phyloP scores from a whole-genome alignment of 768 basidiomycete genomes.

The Suillus spraguei region DNA sequence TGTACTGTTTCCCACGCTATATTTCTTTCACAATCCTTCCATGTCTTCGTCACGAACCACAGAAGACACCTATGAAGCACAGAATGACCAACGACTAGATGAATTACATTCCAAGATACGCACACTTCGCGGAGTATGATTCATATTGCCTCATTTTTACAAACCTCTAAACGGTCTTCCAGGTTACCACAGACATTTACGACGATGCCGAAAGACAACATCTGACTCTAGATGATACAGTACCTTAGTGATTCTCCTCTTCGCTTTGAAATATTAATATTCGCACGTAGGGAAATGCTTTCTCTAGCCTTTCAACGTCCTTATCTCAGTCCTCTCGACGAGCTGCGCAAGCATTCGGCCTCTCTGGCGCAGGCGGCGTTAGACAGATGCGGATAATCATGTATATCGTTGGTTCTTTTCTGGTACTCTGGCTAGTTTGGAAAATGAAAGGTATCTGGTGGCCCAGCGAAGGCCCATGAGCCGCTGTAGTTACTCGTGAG shows the following conservation, averaged over 20 bases:
- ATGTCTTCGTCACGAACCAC: slow-evolving; percentile 45
- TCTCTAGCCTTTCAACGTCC: slow-evolving; percentile 63
- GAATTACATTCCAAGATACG: slow-evolving; percentile 85
- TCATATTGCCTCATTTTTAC: background rate
- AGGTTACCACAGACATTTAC: slow-evolving; percentile 91
- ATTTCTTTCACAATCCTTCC: background rate
- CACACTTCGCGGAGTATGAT: slow-evolving; percentile 73
- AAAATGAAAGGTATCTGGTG: slow-evolving; percentile 56
- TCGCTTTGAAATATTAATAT: background rate
- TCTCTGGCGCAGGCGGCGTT: slow-evolving; percentile 57
- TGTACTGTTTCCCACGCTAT: slow-evolving; percentile 24
- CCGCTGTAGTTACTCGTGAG: background rate
- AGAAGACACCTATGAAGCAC: slow-evolving; percentile 79
- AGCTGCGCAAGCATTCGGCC: slow-evolving; percentile 74
- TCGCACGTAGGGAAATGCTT: slow-evolving; percentile 56
- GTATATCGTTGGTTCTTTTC: slow-evolving; percentile 55
- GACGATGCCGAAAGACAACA: slow-evolving; percentile 86
- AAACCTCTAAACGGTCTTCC: slow-evolving; percentile 5
- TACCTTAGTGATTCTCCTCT: slow-evolving; percentile 36
- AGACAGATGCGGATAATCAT: slow-evolving; percentile 71
- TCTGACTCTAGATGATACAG: slow-evolving; percentile 73
- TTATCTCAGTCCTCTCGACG: slow-evolving; percentile 69
- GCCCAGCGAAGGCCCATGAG: slow-evolving; percentile 1
- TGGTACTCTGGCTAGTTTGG: slow-evolving; percentile 58
- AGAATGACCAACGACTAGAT: slow-evolving; percentile 85